Conservation (phyloP, 345 rosid species). For the Eucalyptus regnans region DNA sequence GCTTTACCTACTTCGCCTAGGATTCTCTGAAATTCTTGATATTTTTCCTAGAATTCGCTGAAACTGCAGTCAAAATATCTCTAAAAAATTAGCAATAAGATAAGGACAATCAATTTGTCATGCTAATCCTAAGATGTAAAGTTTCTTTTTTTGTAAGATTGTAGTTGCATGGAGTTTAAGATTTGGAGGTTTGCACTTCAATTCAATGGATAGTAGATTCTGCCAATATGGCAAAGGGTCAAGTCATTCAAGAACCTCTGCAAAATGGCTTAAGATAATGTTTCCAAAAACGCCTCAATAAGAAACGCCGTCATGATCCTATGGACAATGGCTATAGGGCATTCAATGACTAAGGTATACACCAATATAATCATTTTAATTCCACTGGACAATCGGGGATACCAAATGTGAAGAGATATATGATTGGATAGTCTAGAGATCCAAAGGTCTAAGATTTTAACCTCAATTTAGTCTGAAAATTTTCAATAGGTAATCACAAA, state of each 20-base stretch:
- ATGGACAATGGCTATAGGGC: neutral
- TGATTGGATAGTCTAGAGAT: neutral
- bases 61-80: neutral
- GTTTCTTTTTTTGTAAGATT: neutral
- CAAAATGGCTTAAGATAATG: neutral
- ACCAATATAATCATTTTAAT: neutral
- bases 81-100: neutral
- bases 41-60: neutral
- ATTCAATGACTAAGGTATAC: neutral
- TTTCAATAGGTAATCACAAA: neutral
- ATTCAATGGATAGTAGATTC: neutral
- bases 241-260: neutral
- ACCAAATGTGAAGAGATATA: neutral
- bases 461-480: neutral
- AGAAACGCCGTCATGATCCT: neutral
- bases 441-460: neutral
- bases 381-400: neutral
- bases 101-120: neutral
- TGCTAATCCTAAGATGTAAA: neutral
- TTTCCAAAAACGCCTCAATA: neutral
- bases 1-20: neutral
- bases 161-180: neutral
- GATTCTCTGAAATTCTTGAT: neutral
- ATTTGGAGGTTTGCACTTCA: neutral
- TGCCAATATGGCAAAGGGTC: neutral